Conservation (phyloP, 1,284 basidiomycete genomes). For the Leccinum pachyderme region DNA sequence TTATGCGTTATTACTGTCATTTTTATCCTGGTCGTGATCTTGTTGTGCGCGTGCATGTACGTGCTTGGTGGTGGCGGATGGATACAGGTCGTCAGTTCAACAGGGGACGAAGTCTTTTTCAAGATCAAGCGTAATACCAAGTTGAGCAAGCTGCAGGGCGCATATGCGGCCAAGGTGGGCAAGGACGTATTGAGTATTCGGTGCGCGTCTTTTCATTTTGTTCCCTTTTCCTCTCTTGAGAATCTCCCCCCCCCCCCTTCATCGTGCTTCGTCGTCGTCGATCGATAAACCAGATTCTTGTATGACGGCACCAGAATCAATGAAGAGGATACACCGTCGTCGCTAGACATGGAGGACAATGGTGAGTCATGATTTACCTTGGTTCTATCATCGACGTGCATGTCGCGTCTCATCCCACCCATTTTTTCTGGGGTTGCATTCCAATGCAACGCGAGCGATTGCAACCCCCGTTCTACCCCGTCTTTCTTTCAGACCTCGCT, state of each 20-base stretch:
- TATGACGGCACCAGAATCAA: constrained; percentile 83
- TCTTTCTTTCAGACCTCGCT: background rate
- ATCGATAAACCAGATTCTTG: constrained; percentile 59
- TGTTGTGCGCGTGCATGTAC: background rate
- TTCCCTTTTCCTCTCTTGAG: background rate
- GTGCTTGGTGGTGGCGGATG: background rate
- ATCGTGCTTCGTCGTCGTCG: background rate
- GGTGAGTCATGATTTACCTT: constrained; percentile 41
- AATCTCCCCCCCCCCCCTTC: background rate
- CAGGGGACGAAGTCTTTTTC: constrained; percentile 93
- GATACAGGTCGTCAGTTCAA: constrained; percentile 71
- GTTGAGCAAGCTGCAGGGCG: constrained; percentile 89
- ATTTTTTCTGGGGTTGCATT: background rate
- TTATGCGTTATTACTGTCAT: background rate
- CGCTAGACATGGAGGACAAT: constrained; percentile 85
- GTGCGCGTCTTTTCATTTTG: constrained; percentile 46
- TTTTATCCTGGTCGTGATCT: background rate
- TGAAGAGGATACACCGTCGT: constrained; percentile 83
- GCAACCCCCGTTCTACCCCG: constrained; percentile 1
- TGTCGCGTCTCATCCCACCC: background rate
- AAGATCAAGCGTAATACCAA: constrained; percentile 97
- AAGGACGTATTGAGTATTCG: constrained; percentile 85
- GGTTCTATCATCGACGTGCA: background rate
- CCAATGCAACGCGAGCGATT: background rate
- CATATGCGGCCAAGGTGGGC: constrained; percentile 92